phyloP scores from a whole-genome alignment of 352 stramenopile genomes.

The Globisporangium alternatum region DNA sequence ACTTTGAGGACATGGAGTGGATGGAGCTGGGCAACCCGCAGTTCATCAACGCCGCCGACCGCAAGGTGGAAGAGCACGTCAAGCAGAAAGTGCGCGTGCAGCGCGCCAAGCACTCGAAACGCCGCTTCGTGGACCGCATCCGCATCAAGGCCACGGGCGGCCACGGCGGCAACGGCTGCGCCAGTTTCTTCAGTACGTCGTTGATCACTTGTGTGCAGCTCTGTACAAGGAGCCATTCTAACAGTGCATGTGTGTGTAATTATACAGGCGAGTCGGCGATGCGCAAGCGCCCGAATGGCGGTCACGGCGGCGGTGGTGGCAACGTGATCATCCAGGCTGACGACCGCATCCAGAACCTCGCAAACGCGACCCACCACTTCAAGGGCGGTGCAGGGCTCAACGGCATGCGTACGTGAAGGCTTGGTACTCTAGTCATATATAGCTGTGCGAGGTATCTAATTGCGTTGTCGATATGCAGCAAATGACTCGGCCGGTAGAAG shows the following conservation, averaged over 20 bases:
- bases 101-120: slow-evolving; percentile 84
- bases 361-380: slow-evolving; percentile 84
- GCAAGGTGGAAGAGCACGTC: slow-evolving; percentile 73
- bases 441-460: neutral
- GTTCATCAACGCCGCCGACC: slow-evolving; percentile 23
- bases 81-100: slow-evolving; percentile 86
- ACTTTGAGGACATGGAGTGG: slow-evolving; percentile 14
- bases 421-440: neutral
- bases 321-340: slow-evolving; percentile 77
- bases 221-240: neutral
- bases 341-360: slow-evolving; percentile 78
- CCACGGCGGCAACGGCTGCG: slow-evolving; percentile 86
- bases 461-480: slow-evolving; percentile 31
- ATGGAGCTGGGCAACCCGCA: slow-evolving; percentile 16
- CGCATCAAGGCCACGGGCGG: slow-evolving; percentile 86
- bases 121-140: slow-evolving; percentile 89
- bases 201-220: no score
- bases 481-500: slow-evolving; percentile 74
- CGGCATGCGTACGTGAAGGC: slow-evolving; percentile 69
- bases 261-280: slow-evolving; percentile 48
- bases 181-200: slow-evolving; percentile 75
- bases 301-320: slow-evolving; percentile 79
- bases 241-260: neutral
- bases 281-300: slow-evolving; percentile 79
- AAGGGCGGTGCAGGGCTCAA: slow-evolving; percentile 73